phyloP scores from a whole-genome alignment of 2,329 filamentous ascomycete species.

The Fusarium sp. region DNA sequence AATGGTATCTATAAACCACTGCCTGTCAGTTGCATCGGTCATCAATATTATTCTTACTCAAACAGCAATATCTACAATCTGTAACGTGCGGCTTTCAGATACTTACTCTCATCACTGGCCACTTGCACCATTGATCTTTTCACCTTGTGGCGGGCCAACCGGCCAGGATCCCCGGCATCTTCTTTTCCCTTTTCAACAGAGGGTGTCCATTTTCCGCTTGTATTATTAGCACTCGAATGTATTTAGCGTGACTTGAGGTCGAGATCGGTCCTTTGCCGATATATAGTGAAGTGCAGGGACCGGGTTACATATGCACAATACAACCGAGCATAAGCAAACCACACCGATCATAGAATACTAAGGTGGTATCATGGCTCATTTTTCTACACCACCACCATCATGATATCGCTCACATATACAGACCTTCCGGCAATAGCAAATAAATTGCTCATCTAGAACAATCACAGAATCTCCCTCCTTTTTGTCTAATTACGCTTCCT shows the following conservation, averaged over 20 bases:
- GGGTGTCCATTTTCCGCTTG: constrained; percentile 22
- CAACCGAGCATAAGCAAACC: constrained; percentile 21
- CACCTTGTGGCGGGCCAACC: constrained; percentile 44
- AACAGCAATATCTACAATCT: no score
- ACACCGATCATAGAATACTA: not conserved
- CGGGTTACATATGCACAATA: constrained; percentile 15
- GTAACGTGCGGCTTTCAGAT: no score
- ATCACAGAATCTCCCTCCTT: no score
- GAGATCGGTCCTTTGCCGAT: constrained; percentile 34
- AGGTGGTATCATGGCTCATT: constrained; percentile 27
- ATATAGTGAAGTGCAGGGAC: constrained; percentile 7
- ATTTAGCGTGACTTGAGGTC: constrained; percentile 13
- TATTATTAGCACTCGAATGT: constrained; percentile 27
- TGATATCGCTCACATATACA: constrained; percentile 34
- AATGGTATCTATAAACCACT: no score
- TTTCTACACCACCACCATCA: constrained; percentile 29
- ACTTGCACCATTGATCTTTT: no score
- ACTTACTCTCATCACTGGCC: no score
- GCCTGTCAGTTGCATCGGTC: no score
- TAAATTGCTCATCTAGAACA: constrained; percentile 9
- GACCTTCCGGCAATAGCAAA: constrained; percentile 1
- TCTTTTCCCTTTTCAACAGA: constrained; percentile 1
- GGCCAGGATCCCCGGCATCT: constrained; percentile 40
- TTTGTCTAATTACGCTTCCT: not conserved
- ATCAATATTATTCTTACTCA: no score